Evolutionary conservation across 169 alveolate genomes (phyloP), one percentile per base, ranked within the genome.

Genomic region (Amoebophrya sp.): DNA sequence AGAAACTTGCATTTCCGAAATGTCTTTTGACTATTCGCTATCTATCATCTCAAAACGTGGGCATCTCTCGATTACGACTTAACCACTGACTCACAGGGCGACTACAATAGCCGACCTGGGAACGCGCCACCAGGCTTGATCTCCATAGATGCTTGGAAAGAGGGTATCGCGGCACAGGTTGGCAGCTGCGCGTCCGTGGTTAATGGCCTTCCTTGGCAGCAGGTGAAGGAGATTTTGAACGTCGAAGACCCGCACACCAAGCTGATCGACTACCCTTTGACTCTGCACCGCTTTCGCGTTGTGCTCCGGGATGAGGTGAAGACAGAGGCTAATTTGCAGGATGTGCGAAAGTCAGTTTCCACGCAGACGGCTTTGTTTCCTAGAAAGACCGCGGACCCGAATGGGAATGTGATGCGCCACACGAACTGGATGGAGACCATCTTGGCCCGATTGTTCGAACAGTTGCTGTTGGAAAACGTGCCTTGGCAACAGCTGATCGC

Each of bases 371-470:
- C 33, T 18, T 65, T 65, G 83, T 65, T 65, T 36, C 83, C 83
- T 29, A 65, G n/a, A 36, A 65, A 65, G n/a, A 65, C 83, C 83
- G 83, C n/a, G n/a, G 83, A 65, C 83, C 38, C 38, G 36, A 0
- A 6, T 10, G 83, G 83, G 33, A 65, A 65, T 36, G 83, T 65
- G 83, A 65, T 65, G 83, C 83, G 83, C 3, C 83, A 65, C 83
- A 65, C 83, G 33, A 65, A 65, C 83, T 65, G 83, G 83, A 65
- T 65, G 83, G 83, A 65, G 26, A 65, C 38, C 83, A 65, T 65
- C n/a, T 18, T 65, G 2, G 83, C 83, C 38, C 83, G 83, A 36
- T 26, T 65, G 83, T 65, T 65, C n/a, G 83, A 65, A 26, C n/a
- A 29, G 18, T 65, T 65, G 83, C 83, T 65, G 33, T 18, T 65